Base-by-base conservation (phyloP, 805 yeast species). In the Starmerella riodocensis region DNA sequence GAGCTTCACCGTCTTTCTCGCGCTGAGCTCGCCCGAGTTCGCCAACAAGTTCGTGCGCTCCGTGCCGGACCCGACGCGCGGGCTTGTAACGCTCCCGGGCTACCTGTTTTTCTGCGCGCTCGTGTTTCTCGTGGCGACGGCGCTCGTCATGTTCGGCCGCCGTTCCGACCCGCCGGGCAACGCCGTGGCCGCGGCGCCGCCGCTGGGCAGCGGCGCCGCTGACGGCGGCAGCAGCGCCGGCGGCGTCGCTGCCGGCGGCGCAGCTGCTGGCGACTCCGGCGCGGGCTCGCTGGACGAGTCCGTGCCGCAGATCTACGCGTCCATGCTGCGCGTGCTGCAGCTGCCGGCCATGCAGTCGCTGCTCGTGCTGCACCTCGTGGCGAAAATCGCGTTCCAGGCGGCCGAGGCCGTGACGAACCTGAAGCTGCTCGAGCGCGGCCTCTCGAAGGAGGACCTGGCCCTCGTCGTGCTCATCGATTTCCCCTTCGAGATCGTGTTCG, bases 331-430 rank as follows among this genome's bases (percentile, higher is more conserved):
- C 18, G 64, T 66, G 19, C 62, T 80, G 41, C 55, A 56, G 32
- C 61, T 68, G 21, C 71, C 74, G 9, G 75, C 82, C 43, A 78
- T 91, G 32, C 85, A 75, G 56, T 66, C 76, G 6, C 73, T 91
- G 49, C 76, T 84, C 17, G 47, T 75, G 2, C 72, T 91, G 7
- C 86, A 85, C 53, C 58, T 91, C 31, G 58, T 84, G 9, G 76
- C 93, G 28, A 91, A 91, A 54, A 67, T 88, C 42, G 97, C 94
- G 2, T 91, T 91, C 59, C 95, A 86, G 56, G 94, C 86, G 22
- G 91, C 86, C 53, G 98, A 91, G 59, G 85, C 91, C 6, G 96
- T 93, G 22, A 91, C 97, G 1, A 88, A 88, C 55, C 69, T 91
- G 50, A 91, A 88, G 57, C 65, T 91, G 18, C 63, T 91, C 5